Evolutionary conservation across 2,329 filamentous ascomycete species (phyloP).

Genomic region (Thielaviopsis punctulata): DNA sequence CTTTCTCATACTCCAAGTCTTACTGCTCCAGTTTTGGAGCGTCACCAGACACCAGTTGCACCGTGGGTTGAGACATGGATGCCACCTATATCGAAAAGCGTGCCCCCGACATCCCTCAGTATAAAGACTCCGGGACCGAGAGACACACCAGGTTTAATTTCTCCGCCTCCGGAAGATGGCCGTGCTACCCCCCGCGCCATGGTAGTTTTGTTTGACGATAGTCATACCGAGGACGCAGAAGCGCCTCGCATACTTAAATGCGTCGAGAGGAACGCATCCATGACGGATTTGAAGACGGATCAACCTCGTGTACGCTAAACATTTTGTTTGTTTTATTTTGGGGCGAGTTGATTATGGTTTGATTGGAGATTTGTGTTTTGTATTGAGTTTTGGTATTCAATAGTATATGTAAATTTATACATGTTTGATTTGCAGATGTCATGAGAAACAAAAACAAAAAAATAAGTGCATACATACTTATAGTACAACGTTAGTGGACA

Average conservation of each 20-base stretch:
- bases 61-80: conserved; percentile 11
- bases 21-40: background rate
- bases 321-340: background rate
- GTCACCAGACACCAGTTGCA: background rate
- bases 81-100: conserved; percentile 4
- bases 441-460: too few relatives aligned
- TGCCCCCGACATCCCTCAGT: background rate
- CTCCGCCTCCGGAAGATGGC: background rate
- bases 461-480: too few relatives aligned
- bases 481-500: too few relatives aligned
- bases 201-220: conserved; percentile 1
- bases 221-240: background rate
- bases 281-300: too few relatives aligned
- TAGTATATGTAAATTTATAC: background rate
- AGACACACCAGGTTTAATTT: background rate
- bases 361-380: background rate
- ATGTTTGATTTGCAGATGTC: background rate
- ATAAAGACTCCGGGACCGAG: background rate
- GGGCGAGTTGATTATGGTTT: too few relatives aligned
- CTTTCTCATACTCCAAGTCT: background rate
- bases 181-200: conserved; percentile 2
- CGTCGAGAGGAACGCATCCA: conserved; percentile 2
- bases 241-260: background rate
- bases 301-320: too few relatives aligned
- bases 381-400: background rate